phyloP scores from a whole-genome alignment of 2,329 filamentous ascomycete genomes.

The Microcera coccophila region DNA sequence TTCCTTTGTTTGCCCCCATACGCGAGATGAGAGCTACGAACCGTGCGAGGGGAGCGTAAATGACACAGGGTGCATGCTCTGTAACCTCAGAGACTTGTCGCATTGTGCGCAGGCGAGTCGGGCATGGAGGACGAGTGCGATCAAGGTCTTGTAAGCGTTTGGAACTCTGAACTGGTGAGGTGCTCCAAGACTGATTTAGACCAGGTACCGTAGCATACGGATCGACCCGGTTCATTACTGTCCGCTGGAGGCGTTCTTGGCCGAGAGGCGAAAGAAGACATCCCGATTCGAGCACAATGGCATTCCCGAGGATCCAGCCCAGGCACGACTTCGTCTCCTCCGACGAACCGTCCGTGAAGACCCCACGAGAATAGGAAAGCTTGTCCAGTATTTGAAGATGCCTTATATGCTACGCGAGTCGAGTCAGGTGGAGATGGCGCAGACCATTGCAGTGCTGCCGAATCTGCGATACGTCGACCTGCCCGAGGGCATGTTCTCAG shows the following conservation, averaged over 20 bases:
- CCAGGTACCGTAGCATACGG: slow-evolving; percentile 80
- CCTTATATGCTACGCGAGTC: slow-evolving; percentile 94
- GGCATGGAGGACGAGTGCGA: slow-evolving; percentile 59
- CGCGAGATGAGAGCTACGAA: slow-evolving; percentile 71
- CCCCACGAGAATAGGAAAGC: slow-evolving; percentile 60
- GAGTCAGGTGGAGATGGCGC: slow-evolving; percentile 76
- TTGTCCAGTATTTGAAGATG: slow-evolving; percentile 77
- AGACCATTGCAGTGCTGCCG: slow-evolving; percentile 78
- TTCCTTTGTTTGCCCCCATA: slow-evolving; percentile 76
- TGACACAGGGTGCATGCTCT: slow-evolving; percentile 85
- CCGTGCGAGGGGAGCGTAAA: slow-evolving; percentile 76
- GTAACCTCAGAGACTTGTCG: slow-evolving; percentile 83
- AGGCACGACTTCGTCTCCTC: slow-evolving; percentile 71
- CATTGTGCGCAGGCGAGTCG: slow-evolving; percentile 72
- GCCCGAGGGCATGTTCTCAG: slow-evolving; percentile 80
- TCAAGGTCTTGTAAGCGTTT: slow-evolving; percentile 57
- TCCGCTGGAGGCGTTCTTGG: slow-evolving; percentile 74
- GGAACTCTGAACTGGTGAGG: neutral
- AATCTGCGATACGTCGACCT: slow-evolving; percentile 87
- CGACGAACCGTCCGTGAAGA: slow-evolving; percentile 79
- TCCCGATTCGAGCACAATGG: slow-evolving; percentile 72
- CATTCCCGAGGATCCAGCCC: slow-evolving; percentile 74
- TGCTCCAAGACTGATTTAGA: neutral
- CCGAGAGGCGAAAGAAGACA: slow-evolving; percentile 71
- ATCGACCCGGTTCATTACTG: slow-evolving; percentile 96